Conservation (phyloP, 108 stramenopile genomes). For the Skeletonema grethae region DNA sequence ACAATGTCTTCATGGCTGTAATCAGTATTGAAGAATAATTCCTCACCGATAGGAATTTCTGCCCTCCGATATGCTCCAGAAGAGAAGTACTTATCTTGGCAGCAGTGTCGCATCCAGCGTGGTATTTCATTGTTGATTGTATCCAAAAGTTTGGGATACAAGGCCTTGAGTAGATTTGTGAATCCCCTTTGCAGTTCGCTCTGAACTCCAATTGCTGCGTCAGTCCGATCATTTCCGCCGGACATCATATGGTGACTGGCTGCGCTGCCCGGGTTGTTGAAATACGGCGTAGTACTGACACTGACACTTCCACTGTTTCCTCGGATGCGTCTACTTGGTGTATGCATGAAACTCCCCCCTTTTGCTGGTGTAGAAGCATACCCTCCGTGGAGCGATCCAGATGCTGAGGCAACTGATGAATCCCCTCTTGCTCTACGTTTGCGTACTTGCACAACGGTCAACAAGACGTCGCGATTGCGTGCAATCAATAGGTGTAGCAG, state of each 20-base stretch:
- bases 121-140: slow-evolving; percentile 71
- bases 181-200: slow-evolving; percentile 86
- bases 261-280: slow-evolving; percentile 1
- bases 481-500: slow-evolving; percentile 81
- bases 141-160: slow-evolving; percentile 66
- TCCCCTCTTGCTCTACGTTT: slow-evolving; percentile 52
- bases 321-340: slow-evolving; percentile 4
- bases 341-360: slow-evolving; percentile 4
- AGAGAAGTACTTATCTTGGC: slow-evolving; percentile 80
- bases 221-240: slow-evolving; percentile 57
- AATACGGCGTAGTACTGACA: not conserved
- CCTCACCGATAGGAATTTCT: slow-evolving; percentile 44
- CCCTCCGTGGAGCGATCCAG: slow-evolving; percentile 32
- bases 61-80: slow-evolving; percentile 66
- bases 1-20: not conserved
- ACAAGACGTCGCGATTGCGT: slow-evolving; percentile 76
- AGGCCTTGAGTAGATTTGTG: slow-evolving; percentile 60
- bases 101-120: slow-evolving; percentile 72
- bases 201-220: slow-evolving; percentile 85
- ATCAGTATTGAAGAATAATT: slow-evolving; percentile 6
- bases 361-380: slow-evolving; percentile 23
- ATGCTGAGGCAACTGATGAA: slow-evolving; percentile 18
- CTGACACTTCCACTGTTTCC: slow-evolving; percentile 11
- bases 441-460: slow-evolving; percentile 68
- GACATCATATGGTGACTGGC: not conserved